phyloP scores from a whole-genome alignment of 768 basidiomycete species.

The Paxillus involutus region DNA sequence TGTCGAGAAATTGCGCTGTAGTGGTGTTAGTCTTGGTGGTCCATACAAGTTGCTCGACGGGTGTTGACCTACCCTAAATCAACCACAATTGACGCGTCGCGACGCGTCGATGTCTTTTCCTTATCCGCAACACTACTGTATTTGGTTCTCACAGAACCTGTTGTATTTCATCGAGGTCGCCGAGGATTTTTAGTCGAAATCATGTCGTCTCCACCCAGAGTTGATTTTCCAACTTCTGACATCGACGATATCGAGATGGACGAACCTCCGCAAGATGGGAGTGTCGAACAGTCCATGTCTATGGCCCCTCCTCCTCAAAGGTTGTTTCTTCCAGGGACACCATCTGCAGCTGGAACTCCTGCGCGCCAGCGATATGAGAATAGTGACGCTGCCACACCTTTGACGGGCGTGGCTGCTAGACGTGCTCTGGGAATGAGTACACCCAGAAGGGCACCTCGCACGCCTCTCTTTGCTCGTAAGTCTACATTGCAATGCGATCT shows the following conservation, averaged over 20 bases:
- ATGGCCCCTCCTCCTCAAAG: conserved; percentile 43
- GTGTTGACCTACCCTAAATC: conserved; percentile 46
- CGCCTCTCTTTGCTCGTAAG: conserved; percentile 53
- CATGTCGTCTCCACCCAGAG: conserved; percentile 66
- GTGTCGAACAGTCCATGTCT: conserved; percentile 38
- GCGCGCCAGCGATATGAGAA: conserved; percentile 36
- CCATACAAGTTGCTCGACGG: conserved; percentile 4
- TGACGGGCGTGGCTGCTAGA: conserved; percentile 47
- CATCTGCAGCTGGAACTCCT: conserved; percentile 47
- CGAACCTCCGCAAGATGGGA: conserved; percentile 25
- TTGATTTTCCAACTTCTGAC: conserved; percentile 66
- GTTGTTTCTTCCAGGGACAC: conserved; percentile 44
- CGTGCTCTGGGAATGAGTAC: conserved; percentile 57
- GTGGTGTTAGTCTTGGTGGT: too few species aligned
- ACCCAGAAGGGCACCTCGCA: conserved; percentile 41
- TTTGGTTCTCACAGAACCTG: not conserved
- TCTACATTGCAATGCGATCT: too few species aligned
- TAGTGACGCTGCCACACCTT: conserved; percentile 41
- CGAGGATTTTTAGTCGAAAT: conserved; percentile 1
- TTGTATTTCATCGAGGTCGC: not conserved
- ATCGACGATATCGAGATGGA: conserved; percentile 57
- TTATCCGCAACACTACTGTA: conserved; percentile 5
- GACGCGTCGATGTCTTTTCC: conserved; percentile 39
- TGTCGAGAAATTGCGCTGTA: too few species aligned
- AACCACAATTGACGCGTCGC: conserved; percentile 49